A percentile compares a stretch with the other conserved stretches of the same genome.
Conservation (phyloP, 2,329 filamentous ascomycete species). For the Colletotrichum musicola region DNA sequence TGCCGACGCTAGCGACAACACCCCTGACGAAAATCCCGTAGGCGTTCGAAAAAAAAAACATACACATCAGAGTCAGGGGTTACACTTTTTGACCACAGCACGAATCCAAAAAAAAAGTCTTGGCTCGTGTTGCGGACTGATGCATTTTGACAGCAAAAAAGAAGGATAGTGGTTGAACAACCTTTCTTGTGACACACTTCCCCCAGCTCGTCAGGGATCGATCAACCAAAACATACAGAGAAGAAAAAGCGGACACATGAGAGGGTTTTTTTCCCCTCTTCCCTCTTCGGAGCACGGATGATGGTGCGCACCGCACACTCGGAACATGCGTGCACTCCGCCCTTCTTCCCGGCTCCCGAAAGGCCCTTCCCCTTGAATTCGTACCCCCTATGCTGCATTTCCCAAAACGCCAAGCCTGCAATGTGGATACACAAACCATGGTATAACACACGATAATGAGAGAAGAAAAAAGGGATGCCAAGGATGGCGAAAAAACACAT, state of each 20-base stretch:
- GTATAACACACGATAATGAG: slow-evolving; percentile 3
- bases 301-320: slow-evolving; percentile 18
- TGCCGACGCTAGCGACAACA: slow-evolving; percentile 26
- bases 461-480: background rate
- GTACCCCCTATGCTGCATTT: slow-evolving; percentile 17
- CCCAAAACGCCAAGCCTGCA: slow-evolving; percentile 36
- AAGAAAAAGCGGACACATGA: background rate
- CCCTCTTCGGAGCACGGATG: slow-evolving; percentile 20
- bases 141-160: slow-evolving; percentile 13
- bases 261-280: background rate
- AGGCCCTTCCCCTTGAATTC: background rate
- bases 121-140: slow-evolving; percentile 19
- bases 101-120: slow-evolving; percentile 1
- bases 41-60: background rate
- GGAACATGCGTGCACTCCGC: slow-evolving; percentile 11
- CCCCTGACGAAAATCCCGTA: background rate
- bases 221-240: background rate
- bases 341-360: background rate
- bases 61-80: background rate
- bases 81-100: background rate
- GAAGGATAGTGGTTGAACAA: slow-evolving; percentile 1
- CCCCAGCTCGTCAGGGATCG: slow-evolving; percentile 4
- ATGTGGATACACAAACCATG: slow-evolving; percentile 19
- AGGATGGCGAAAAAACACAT: background rate
- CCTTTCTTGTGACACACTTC: slow-evolving; percentile 3